Conservation (phyloP, 1,139 yeast genomes). For the Kurtzmaniella quercitrusa region DNA sequence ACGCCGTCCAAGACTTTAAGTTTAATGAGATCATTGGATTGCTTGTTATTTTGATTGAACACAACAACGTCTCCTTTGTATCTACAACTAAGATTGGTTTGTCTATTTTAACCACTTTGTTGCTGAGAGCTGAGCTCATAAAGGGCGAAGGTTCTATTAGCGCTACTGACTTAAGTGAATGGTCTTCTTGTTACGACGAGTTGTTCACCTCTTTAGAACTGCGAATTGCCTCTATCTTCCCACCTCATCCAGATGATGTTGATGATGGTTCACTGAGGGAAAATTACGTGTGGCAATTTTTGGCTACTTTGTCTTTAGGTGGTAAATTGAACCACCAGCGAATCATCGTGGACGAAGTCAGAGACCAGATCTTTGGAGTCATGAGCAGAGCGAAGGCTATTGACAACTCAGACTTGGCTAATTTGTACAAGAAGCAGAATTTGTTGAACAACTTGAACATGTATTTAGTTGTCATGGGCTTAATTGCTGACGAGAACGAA, state of each 20-base stretch:
- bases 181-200: slow-evolving; percentile 82
- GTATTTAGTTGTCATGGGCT: slow-evolving; percentile 94
- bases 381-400: slow-evolving; percentile 78
- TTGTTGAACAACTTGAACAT: slow-evolving; percentile 79
- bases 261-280: slow-evolving; percentile 64
- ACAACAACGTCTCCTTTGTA: slow-evolving; percentile 67
- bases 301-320: slow-evolving; percentile 90
- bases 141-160: slow-evolving; percentile 72
- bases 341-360: slow-evolving; percentile 88
- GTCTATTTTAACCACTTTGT: slow-evolving; percentile 79
- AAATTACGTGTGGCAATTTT: slow-evolving; percentile 90
- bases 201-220: slow-evolving; percentile 79
- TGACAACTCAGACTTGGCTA: slow-evolving; percentile 49
- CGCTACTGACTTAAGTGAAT: slow-evolving; percentile 59
- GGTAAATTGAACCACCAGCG: slow-evolving; percentile 93
- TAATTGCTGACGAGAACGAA: slow-evolving; percentile 75
- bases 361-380: slow-evolving; percentile 90
- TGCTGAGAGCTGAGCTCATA: slow-evolving; percentile 89
- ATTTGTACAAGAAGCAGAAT: slow-evolving; percentile 56
- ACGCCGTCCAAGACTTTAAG: slow-evolving; percentile 78
- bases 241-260: slow-evolving; percentile 53
- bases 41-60: slow-evolving; percentile 67
- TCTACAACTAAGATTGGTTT: slow-evolving; percentile 85
- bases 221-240: slow-evolving; percentile 76
- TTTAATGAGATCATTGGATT: slow-evolving; percentile 83